Conservation (phyloP, 768 basidiomycete species). For the Suillus subaureus region DNA sequence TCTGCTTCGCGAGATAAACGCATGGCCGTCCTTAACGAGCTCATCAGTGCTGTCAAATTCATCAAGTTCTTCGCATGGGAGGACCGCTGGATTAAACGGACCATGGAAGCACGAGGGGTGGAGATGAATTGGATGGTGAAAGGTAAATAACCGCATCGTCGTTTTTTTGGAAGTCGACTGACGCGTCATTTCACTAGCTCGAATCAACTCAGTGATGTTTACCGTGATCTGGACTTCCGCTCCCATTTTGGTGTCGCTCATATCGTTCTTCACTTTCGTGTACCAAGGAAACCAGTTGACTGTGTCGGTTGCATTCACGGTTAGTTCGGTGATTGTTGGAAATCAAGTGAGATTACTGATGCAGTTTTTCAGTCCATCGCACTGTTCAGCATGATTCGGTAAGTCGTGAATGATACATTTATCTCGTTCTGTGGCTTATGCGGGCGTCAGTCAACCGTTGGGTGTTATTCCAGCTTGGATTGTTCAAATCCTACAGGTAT, state of each 20-base stretch:
- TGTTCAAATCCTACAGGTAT: constrained; percentile 69
- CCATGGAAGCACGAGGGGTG: constrained; percentile 51
- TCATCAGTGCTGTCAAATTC: constrained; percentile 42
- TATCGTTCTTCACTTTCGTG: constrained; percentile 77
- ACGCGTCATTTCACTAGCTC: constrained; percentile 40
- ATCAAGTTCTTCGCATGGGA: constrained; percentile 50
- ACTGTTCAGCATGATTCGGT: constrained; percentile 84
- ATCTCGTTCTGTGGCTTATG: constrained; percentile 2
- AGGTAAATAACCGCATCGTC: background rate
- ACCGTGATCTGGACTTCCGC: constrained; percentile 71
- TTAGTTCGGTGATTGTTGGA: constrained; percentile 32
- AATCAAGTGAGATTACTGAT: background rate
- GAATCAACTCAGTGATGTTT: constrained; percentile 75
- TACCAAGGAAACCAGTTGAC: constrained; percentile 74
- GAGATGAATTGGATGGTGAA: constrained; percentile 41
- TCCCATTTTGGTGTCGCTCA: constrained; percentile 78
- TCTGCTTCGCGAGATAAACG: constrained; percentile 42
- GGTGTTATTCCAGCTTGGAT: constrained; percentile 82
- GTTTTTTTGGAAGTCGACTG: background rate
- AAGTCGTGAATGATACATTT: constrained; percentile 16
- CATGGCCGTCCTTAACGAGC: constrained; percentile 47
- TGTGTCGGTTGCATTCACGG: constrained; percentile 82
- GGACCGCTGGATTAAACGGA: constrained; percentile 44
- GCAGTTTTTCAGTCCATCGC: constrained; percentile 59
- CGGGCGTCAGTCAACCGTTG: constrained; percentile 54